phyloP scores from a whole-genome alignment of 2,329 filamentous ascomycete genomes.

The Thelonectria olida region DNA sequence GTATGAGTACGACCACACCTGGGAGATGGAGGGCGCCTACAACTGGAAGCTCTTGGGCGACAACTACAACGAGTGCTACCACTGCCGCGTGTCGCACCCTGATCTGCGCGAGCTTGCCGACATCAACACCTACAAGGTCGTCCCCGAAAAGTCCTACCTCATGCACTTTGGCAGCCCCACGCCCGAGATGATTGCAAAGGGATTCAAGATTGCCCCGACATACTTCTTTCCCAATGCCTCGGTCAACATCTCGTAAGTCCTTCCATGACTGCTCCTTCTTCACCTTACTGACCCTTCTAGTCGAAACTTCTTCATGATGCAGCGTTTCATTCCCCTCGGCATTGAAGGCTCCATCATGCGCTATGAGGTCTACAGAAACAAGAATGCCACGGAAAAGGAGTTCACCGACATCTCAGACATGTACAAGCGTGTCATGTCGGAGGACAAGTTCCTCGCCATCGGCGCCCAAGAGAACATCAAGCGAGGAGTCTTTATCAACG shows the following conservation, averaged over 20 bases:
- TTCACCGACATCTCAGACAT: slow-evolving; percentile 4
- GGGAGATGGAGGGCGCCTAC: slow-evolving; percentile 63
- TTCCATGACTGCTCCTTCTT: not conserved
- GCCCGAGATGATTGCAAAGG: slow-evolving; percentile 8
- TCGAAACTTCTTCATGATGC: slow-evolving; percentile 69
- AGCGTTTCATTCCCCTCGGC: slow-evolving; percentile 66
- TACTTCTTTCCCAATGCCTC: slow-evolving; percentile 61
- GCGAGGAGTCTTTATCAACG: slow-evolving; percentile 59
- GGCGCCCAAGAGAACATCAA: slow-evolving; percentile 60
- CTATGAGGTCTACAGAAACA: slow-evolving; percentile 56
- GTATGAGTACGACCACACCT: slow-evolving; percentile 65
- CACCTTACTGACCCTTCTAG: slow-evolving; percentile 39
- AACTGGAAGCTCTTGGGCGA: slow-evolving; percentile 70
- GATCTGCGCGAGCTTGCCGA: slow-evolving; percentile 65
- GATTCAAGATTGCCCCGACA: slow-evolving; percentile 40
- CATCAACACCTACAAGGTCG: slow-evolving; percentile 61
- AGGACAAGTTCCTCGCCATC: slow-evolving; percentile 62
- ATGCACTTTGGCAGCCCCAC: slow-evolving; percentile 19
- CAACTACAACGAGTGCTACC: slow-evolving; percentile 74
- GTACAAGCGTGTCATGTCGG: slow-evolving; percentile 54
- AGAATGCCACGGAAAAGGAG: not conserved
- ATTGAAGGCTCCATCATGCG: slow-evolving; percentile 62
- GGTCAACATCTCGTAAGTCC: slow-evolving; percentile 56
- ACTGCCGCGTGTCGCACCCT: slow-evolving; percentile 67
- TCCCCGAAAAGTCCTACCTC: slow-evolving; percentile 15